A percentile compares a stretch with the other conserved stretches of the same genome.
Conservation (phyloP, 2,329 filamentous ascomycete species). For the Alternaria sp. region DNA sequence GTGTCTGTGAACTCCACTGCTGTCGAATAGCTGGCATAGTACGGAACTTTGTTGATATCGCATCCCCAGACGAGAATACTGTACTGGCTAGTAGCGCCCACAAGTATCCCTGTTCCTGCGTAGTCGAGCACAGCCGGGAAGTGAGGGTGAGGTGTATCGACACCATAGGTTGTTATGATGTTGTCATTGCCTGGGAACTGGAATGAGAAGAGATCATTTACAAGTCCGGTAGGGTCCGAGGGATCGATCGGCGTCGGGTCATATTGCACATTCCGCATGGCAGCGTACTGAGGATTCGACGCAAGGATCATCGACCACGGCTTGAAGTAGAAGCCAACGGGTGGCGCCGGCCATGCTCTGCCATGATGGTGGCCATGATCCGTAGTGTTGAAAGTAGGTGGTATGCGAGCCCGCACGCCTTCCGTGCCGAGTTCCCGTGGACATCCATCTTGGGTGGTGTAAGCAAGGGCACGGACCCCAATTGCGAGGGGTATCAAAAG, state of each 20-base stretch:
- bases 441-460: not conserved
- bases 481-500: not conserved
- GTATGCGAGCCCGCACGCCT: constrained; percentile 15
- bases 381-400: constrained; percentile 4
- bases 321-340: constrained; percentile 25
- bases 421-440: constrained; percentile 5
- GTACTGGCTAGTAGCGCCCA: not conserved
- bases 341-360: constrained; percentile 17
- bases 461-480: not conserved
- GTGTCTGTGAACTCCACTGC: constrained; percentile 15
- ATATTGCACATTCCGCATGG: constrained; percentile 28
- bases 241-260: constrained; percentile 23
- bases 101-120: not conserved
- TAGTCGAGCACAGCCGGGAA: not conserved
- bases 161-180: constrained; percentile 25
- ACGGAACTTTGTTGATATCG: not conserved
- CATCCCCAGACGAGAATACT: not conserved
- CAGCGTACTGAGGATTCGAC: constrained; percentile 18
- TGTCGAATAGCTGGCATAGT: not conserved
- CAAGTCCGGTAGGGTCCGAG: constrained; percentile 1
- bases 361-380: not conserved
- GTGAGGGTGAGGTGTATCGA: constrained; percentile 17
- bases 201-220: constrained; percentile 33
- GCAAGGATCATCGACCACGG: constrained; percentile 30
- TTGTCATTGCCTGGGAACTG: constrained; percentile 24